A percentile compares a stretch with the other conserved stretches of the same genome.
These are phyloP conservation scores for Penicillium taxi DNA, from an alignment of 495 filamentous ascomycete genomes.

Conservation along the genomic window DNA sequence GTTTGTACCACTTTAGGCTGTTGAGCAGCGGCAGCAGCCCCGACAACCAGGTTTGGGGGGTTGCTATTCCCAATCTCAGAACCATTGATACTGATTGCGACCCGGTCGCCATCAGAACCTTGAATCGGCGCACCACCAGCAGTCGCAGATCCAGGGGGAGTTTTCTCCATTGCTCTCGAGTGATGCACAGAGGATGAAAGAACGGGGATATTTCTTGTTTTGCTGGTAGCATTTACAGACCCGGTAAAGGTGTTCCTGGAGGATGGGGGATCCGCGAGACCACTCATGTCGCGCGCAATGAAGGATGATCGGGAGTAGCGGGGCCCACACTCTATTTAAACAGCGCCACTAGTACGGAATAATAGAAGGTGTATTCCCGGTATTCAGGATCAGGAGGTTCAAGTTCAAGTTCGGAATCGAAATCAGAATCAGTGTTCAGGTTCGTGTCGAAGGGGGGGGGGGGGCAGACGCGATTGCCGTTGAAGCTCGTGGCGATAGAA, in stretches of 20 bases:
- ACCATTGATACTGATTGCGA: slow-evolving; percentile 37
- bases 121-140: slow-evolving; percentile 31
- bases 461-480: slow-evolving; percentile 17
- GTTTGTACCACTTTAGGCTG: slow-evolving; percentile 98
- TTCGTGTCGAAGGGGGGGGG: slow-evolving; percentile 1
- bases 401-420: too few species aligned
- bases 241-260: slow-evolving; percentile 30
- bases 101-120: slow-evolving; percentile 42
- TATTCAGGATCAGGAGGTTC: too few species aligned
- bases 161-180: slow-evolving; percentile 44
- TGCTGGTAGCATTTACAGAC: slow-evolving; percentile 31
- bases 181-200: slow-evolving; percentile 34
- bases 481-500: slow-evolving; percentile 25
- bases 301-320: too few species aligned
- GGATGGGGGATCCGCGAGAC: slow-evolving; percentile 38
- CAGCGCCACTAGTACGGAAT: too few species aligned
- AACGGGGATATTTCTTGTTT: slow-evolving; percentile 40
- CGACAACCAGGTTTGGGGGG: slow-evolving; percentile 40
- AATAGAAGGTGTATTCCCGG: too few species aligned
- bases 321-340: too few species aligned
- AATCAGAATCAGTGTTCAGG: too few species aligned
- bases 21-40: slow-evolving; percentile 79
- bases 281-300: slow-evolving; percentile 34
- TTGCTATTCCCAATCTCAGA: slow-evolving; percentile 30
- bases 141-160: slow-evolving; percentile 37